Evolutionary conservation across 2,329 filamentous ascomycete genomes (phyloP).

Genomic region (Epichloe typhina): DNA sequence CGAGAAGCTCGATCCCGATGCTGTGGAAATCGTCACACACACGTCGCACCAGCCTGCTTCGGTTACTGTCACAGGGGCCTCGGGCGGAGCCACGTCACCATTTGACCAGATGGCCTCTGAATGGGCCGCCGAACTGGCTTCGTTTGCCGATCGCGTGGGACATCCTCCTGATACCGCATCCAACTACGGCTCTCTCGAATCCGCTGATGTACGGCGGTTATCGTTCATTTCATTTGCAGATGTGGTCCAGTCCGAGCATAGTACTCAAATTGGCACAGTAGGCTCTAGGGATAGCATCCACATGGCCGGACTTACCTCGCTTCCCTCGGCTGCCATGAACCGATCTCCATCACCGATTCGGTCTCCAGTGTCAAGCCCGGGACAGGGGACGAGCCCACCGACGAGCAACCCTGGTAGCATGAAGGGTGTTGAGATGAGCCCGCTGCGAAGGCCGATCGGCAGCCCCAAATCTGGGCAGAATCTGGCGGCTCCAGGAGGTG

Average conservation of each 20-base stretch:
- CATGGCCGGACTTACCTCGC: conserved; percentile 50
- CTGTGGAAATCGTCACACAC: conserved; percentile 87
- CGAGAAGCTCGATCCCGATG: conserved; percentile 68
- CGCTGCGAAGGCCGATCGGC: conserved; percentile 43
- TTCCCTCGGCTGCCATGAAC: conserved; percentile 38
- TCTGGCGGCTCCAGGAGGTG: conserved; percentile 34
- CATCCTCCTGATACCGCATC: conserved; percentile 48
- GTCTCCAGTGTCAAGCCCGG: conserved; percentile 64
- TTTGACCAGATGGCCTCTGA: conserved; percentile 31
- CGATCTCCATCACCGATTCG: conserved; percentile 70
- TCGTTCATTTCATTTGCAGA: conserved; percentile 97
- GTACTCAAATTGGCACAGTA: conserved; percentile 34
- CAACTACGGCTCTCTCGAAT: conserved; percentile 65
- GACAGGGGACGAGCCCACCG: conserved; percentile 55
- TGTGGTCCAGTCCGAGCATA: conserved; percentile 77
- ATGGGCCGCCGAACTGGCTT: conserved; percentile 45
- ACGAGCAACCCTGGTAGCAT: conserved; percentile 64
- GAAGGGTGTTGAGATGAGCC: conserved; percentile 61
- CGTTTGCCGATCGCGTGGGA: conserved; percentile 34
- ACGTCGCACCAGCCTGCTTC: conserved; percentile 68
- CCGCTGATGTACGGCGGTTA: conserved; percentile 63
- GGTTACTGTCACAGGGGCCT: conserved; percentile 45
- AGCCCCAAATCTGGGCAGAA: conserved; percentile 48
- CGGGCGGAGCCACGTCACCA: conserved; percentile 16
- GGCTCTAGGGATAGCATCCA: conserved; percentile 58